These are phyloP conservation scores for Ascoidea asiatica DNA, from an alignment of 805 yeast species.

Conservation along the genomic window DNA sequence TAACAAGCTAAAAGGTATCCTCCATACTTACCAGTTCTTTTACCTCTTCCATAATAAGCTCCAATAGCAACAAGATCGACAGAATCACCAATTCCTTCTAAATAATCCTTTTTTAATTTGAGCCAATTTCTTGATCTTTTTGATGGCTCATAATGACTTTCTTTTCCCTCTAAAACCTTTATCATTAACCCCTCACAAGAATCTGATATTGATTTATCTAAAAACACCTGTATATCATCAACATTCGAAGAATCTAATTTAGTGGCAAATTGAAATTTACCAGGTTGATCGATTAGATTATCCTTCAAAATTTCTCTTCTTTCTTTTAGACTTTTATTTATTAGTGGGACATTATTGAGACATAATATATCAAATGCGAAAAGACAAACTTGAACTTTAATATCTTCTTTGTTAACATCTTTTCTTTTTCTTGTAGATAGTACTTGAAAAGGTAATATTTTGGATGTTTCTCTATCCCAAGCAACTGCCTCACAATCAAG, in stretches of 20 bases:
- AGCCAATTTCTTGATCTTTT: constrained; percentile 93
- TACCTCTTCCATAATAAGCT: constrained; percentile 87
- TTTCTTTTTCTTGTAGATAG: constrained; percentile 89
- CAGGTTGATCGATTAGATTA: constrained; percentile 47
- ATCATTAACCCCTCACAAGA: constrained; percentile 96
- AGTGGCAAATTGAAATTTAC: constrained; percentile 75
- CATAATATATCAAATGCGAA: constrained; percentile 84
- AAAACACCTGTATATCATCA: constrained; percentile 67
- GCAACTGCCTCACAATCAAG: constrained; percentile 97
- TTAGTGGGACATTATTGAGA: constrained; percentile 57
- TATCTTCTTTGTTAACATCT: constrained; percentile 76
- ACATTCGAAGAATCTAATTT: constrained; percentile 51
- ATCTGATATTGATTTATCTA: constrained; percentile 81
- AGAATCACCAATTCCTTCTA: constrained; percentile 93
- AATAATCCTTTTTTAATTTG: constrained; percentile 86
- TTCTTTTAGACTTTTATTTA: constrained; percentile 52
- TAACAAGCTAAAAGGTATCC: constrained; percentile 87
- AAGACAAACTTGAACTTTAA: constrained; percentile 81
- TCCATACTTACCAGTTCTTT: constrained; percentile 90
- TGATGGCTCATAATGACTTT: constrained; percentile 84
- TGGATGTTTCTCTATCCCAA: constrained; percentile 69
- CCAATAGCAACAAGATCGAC: constrained; percentile 88
- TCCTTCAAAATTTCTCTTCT: constrained; percentile 50
- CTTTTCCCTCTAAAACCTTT: constrained; percentile 69
- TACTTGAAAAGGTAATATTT: constrained; percentile 87